Percentiles rank a stretch among this genome's conserved stretches.
phyloP scores from a whole-genome alignment of 495 filamentous ascomycete species.

The Cenococcum geophilum region DNA sequence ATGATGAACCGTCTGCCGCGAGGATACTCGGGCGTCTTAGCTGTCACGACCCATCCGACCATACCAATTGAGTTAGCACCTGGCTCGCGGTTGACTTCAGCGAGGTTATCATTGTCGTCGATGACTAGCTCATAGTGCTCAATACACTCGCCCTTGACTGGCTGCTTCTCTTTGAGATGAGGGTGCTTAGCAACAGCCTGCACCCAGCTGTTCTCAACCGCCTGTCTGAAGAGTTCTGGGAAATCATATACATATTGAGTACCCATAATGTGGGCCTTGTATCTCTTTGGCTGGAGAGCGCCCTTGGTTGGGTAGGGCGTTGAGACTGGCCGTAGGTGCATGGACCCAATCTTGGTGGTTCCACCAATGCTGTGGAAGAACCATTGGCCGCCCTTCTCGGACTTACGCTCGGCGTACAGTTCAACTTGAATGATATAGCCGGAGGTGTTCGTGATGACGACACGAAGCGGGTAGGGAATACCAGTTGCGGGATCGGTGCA shows the following conservation, averaged over 20 bases:
- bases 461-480: constrained; percentile 84
- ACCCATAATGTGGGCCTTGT: constrained; percentile 98
- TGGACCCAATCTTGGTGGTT: constrained; percentile 86
- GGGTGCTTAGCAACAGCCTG: constrained; percentile 64
- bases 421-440: constrained; percentile 98
- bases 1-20: constrained; percentile 87
- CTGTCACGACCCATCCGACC: constrained; percentile 96
- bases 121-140: constrained; percentile 91
- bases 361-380: constrained; percentile 96
- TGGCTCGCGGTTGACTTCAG: constrained; percentile 87
- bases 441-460: constrained; percentile 96
- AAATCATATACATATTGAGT: constrained; percentile 99
- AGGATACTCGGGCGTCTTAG: constrained; percentile 97
- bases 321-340: constrained; percentile 85
- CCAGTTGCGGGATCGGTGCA: constrained; percentile 86
- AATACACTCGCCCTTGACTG: constrained; percentile 81
- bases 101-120: constrained; percentile 85
- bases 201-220: constrained; percentile 91
- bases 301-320: constrained; percentile 97
- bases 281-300: constrained; percentile 96
- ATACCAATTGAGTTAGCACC: constrained; percentile 95
- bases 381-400: constrained; percentile 89
- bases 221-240: constrained; percentile 97
- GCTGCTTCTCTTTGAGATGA: constrained; percentile 70
- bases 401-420: constrained; percentile 95